phyloP scores from a whole-genome alignment of 768 basidiomycete genomes.

The Leccinum subgranulosum region DNA sequence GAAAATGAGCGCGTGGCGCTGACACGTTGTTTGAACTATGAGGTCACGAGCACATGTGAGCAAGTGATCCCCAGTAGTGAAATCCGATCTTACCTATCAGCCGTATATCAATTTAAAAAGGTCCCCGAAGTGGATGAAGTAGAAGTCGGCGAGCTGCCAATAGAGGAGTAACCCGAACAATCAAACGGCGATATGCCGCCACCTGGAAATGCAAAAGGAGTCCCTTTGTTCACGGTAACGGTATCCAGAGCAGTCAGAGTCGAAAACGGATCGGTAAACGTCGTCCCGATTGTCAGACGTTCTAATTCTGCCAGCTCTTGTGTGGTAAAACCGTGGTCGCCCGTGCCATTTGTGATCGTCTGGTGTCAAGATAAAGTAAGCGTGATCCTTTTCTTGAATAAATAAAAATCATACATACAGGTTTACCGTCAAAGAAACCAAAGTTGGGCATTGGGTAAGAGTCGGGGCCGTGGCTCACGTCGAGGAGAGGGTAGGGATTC shows the following conservation, averaged over 20 bases:
- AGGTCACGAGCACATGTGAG: neutral
- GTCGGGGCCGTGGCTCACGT: slow-evolving; percentile 2
- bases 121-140: slow-evolving; percentile 12
- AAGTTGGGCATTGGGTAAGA: neutral
- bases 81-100: neutral
- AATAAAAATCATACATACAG: slow-evolving; percentile 10
- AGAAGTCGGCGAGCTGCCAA: neutral
- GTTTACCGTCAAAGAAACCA: slow-evolving; percentile 9
- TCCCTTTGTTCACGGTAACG: neutral
- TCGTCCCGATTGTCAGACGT: slow-evolving; percentile 11
- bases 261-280: slow-evolving; percentile 27
- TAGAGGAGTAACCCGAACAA: slow-evolving; percentile 4
- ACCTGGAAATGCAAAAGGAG: neutral
- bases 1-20: neutral
- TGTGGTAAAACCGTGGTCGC: slow-evolving; percentile 1
- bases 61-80: neutral
- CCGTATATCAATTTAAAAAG: neutral
- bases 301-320: slow-evolving; percentile 19
- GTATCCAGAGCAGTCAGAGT: neutral
- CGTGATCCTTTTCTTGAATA: neutral
- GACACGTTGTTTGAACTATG: neutral
- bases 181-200: slow-evolving; percentile 22
- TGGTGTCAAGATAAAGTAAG: neutral
- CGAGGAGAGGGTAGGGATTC: slow-evolving; percentile 1
- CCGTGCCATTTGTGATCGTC: neutral